phyloP scores from a whole-genome alignment of 2,329 filamentous ascomycete species.

The Magnaporthales sp. region DNA sequence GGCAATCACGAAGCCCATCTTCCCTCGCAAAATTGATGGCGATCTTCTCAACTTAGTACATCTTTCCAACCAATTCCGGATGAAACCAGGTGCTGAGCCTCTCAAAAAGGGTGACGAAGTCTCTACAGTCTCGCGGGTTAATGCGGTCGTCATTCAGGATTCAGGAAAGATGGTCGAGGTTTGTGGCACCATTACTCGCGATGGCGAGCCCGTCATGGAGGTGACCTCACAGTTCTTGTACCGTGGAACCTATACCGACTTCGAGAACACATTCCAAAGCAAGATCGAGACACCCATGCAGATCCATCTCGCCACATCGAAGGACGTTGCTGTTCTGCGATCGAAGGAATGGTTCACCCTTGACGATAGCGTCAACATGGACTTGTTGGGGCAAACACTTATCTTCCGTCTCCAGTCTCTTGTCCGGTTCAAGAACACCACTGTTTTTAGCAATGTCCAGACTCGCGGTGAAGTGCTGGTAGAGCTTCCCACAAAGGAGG shows the following conservation, averaged over 20 bases:
- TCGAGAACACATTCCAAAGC: slow-evolving; percentile 96
- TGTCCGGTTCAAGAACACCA: slow-evolving; percentile 90
- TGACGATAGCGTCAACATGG: slow-evolving; percentile 61
- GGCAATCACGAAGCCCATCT: slow-evolving; percentile 98
- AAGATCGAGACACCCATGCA: slow-evolving; percentile 95
- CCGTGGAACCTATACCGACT: slow-evolving; percentile 86
- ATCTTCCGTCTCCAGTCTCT: slow-evolving; percentile 93
- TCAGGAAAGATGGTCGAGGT: slow-evolving; percentile 99
- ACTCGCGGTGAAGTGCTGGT: slow-evolving; percentile 88
- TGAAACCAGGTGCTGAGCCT: slow-evolving; percentile 91
- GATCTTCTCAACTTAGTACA: slow-evolving; percentile 95
- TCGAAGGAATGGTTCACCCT: slow-evolving; percentile 98
- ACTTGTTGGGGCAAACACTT: slow-evolving; percentile 85
- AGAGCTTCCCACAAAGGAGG: slow-evolving; percentile 91
- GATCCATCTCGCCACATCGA: slow-evolving; percentile 75
- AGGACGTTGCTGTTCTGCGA: slow-evolving; percentile 86
- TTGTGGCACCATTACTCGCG: slow-evolving; percentile 88
- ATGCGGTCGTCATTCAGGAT: slow-evolving; percentile 95
- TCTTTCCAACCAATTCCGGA: slow-evolving; percentile 94
- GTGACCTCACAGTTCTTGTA: slow-evolving; percentile 98
- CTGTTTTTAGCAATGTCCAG: slow-evolving; percentile 82
- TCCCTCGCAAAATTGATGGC: slow-evolving; percentile 91
- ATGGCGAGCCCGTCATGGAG: slow-evolving; percentile 86
- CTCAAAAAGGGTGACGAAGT: slow-evolving; percentile 93
- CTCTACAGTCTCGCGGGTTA: slow-evolving; percentile 89